A percentile compares a stretch with the other conserved stretches of the same genome.
Evolutionary conservation across 1,139 yeast genomes (phyloP).

Genomic region (Debaryomyces coudertii): DNA sequence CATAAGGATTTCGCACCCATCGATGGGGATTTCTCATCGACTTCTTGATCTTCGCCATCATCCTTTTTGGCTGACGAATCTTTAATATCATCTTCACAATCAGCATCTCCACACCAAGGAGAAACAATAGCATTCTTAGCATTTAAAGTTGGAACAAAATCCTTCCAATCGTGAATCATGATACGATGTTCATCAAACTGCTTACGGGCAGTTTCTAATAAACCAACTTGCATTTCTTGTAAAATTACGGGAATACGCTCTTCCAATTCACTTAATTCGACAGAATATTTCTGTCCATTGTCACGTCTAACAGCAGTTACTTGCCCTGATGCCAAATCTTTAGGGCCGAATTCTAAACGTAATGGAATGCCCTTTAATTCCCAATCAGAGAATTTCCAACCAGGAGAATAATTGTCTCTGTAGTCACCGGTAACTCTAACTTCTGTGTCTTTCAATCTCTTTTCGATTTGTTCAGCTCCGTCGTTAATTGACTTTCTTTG

Average conservation of each 20-base stretch:
- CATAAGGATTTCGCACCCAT: constrained; percentile 99
- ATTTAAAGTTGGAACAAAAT: constrained; percentile 91
- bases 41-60: constrained; percentile 81
- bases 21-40: constrained; percentile 94
- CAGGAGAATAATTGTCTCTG: constrained; percentile 94
- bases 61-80: constrained; percentile 85
- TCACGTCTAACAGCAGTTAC: constrained; percentile 94
- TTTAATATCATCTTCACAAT: constrained; percentile 96
- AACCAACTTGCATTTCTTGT: constrained; percentile 75
- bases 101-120: constrained; percentile 97
- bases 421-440: constrained; percentile 83
- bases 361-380: constrained; percentile 96
- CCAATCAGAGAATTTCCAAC: constrained; percentile 98
- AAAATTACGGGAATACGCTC: constrained; percentile 72
- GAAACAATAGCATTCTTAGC: constrained; percentile 86
- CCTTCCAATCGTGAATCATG: constrained; percentile 81
- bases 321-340: constrained; percentile 79
- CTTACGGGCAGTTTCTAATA: constrained; percentile 78
- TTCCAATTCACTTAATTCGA: constrained; percentile 67
- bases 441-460: constrained; percentile 55
- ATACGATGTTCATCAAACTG: constrained; percentile 83
- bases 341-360: constrained; percentile 95
- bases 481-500: constrained; percentile 68
- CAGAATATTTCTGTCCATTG: constrained; percentile 71
- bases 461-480: constrained; percentile 71